Base-by-base conservation (phyloP, 306 rosid genomes). In the Delonix regia region DNA sequence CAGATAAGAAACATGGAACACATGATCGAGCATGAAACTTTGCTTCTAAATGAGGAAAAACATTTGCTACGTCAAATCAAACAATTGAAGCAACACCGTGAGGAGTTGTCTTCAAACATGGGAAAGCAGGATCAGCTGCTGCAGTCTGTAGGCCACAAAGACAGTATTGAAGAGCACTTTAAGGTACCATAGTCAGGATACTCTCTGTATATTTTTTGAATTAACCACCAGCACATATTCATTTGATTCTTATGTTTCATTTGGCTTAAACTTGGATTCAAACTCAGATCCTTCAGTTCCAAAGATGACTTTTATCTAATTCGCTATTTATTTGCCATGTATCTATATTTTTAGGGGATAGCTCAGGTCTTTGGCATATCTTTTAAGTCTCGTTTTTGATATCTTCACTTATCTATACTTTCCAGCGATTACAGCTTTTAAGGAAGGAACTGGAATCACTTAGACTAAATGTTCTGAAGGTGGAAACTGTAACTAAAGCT, bases 1-100 rank as follows among this genome's bases (percentile, higher is more conserved):
- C 83, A 93, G 98, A 88, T 93, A 82, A 85, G 86, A 76, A 86
- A 84, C 83, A 85, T 91, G 87, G 94, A 93, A 80, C 88, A 91
- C 82, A 83, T 49, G 84, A 88, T 93, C 48, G 84, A 88, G 74
- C 98, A 93, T 82, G 98, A 89, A 83, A 93, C 98, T 34, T 71
- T 91, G 78, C 92, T 90, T 81, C 67, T 93, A 73, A 89, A 86
- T 69, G 93, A 93, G 81, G 98, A 93, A 87, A 93, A 91, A 68
- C 92, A 87, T 63, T 81, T 84, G 78, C 79, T 93, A 76, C 94
- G 89, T 66, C 94, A 91, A 81, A 93, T 93, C 73, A 87, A 91
- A 83, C 93, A 85, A 80, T 75, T 85, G 87, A 91, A 88, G 86
- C 98, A 91, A 78, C 86, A 33, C 16, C 93, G 94, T 10, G 92